phyloP scores from a whole-genome alignment of 225 moss, liverwort and hornwort species.

The Polytrichum commune region DNA sequence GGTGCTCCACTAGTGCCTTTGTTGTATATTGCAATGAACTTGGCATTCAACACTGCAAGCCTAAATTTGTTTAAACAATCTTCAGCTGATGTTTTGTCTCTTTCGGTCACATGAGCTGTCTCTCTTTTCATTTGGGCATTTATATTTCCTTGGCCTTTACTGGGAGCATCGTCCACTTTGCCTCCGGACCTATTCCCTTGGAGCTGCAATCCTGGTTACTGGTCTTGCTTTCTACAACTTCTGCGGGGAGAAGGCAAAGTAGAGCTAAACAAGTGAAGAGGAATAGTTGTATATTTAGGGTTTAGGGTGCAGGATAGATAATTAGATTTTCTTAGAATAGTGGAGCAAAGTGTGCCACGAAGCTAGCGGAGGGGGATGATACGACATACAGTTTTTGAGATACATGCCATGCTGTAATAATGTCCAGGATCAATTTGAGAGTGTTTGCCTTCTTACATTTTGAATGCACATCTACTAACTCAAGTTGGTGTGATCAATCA shows the following conservation, averaged over 20 bases:
- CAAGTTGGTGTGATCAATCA: too few species aligned
- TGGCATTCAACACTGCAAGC: constrained; percentile 40
- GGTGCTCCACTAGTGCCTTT: constrained; percentile 52
- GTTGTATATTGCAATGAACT: constrained; percentile 41
- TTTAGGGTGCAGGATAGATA: too few species aligned
- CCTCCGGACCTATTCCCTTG: constrained; percentile 26
- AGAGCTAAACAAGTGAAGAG: not conserved
- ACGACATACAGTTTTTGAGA: too few species aligned
- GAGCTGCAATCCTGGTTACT: constrained; percentile 33
- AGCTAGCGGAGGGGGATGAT: too few species aligned
- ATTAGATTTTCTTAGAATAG: too few species aligned
- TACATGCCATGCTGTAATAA: too few species aligned
- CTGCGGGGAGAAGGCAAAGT: not conserved
- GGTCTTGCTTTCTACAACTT: constrained; percentile 44
- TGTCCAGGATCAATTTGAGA: too few species aligned
- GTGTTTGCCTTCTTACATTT: too few species aligned
- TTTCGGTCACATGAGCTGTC: constrained; percentile 40
- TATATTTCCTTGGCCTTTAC: constrained; percentile 46
- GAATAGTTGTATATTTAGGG: not conserved
- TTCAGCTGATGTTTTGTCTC: constrained; percentile 44
- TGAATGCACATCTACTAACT: too few species aligned
- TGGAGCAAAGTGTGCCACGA: too few species aligned
- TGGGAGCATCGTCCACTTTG: constrained; percentile 33
- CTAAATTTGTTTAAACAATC: constrained; percentile 55
- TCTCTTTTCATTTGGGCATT: constrained; percentile 50